Percentiles rank a stretch among this genome's conserved stretches.
phyloP scores from a whole-genome alignment of 2,329 filamentous ascomycete species.

The Macrophomina tecta region DNA sequence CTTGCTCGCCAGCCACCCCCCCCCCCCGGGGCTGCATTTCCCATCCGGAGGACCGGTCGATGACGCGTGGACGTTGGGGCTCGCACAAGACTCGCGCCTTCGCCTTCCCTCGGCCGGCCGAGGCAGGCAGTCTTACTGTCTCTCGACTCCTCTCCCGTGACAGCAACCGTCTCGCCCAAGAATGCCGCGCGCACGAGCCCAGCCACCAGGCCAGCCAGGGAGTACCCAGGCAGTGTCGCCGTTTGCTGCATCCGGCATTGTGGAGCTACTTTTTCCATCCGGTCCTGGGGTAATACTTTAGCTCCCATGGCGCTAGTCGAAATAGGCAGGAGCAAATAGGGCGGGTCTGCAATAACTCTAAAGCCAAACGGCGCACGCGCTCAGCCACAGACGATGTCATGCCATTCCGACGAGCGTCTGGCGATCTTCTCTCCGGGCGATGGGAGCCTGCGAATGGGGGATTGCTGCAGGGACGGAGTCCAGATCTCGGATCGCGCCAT shows the following conservation, averaged over 20 bases:
- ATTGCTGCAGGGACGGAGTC: background rate
- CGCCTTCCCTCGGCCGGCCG: background rate
- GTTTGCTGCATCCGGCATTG: background rate
- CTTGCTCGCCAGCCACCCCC: too few relatives aligned
- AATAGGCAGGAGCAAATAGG: background rate
- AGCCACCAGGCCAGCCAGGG: background rate
- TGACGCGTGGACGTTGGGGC: background rate
- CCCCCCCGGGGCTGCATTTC: too few relatives aligned
- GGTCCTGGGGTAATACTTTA: background rate
- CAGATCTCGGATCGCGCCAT: slow-evolving; percentile 10
- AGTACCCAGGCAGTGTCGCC: too few relatives aligned
- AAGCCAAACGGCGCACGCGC: background rate
- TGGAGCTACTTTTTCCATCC: background rate
- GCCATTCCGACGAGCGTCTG: background rate
- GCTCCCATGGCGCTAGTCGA: slow-evolving; percentile 1
- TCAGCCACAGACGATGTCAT: too few relatives aligned
- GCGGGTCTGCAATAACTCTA: background rate
- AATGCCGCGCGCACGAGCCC: too few relatives aligned
- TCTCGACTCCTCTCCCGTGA: background rate
- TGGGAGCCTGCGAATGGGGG: background rate
- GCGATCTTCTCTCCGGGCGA: background rate
- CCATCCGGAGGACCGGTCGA: background rate
- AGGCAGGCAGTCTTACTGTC: background rate
- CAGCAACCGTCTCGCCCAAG: background rate
- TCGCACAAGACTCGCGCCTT: background rate